Base-by-base conservation (phyloP, 2,329 filamentous ascomycete species). In the Stachybotrys chlorohalonatus region DNA sequence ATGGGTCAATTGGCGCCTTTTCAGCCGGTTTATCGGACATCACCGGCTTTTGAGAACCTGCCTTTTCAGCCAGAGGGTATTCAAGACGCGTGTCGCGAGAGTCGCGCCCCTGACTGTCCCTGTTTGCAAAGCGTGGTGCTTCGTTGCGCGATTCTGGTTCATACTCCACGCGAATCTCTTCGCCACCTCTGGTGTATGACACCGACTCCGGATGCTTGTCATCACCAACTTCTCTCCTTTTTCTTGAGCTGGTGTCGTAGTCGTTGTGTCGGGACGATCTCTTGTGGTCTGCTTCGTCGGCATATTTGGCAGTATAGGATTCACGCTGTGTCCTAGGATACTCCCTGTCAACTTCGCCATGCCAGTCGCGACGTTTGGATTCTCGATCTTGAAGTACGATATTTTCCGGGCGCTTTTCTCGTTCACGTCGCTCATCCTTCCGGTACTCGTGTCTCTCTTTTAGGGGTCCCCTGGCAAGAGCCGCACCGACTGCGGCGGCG, bases 1-100 rank as follows among this genome's bases (percentile, higher is more conserved):
- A 84, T 16, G 81, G 80, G 66, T 85, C 78, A 62, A 80, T 65
- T 52, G 66, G 62, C n/a, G 64, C 61, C 56, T 61, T 62, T 56
- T 64, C 60, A 30, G 56, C 56, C 53, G 64, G 60, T 55, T 64
- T 56, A 24, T 47, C 57, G 51, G 62, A 57, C 53, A 59, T 56
- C 59, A 63, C 60, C 53, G 63, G 47, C 56, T 60, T 56, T 61
- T 68, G 59, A 60, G 70, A 62, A 64, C 53, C 52, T 66, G 59
- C 64, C 62, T 66, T 62, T 59, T 62, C 62, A 56, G 62, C 56
- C 55, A 56, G 62, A 51, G 60, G 59, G 46, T 60, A 56, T 49
- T 63, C 58, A 53, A 65, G 63, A 50, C 57, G 66, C 31, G 68
- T 67, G 15, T 68, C 60, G 7, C 57, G 61, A 53, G 56, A 55